Conservation (phyloP, 2,329 filamentous ascomycete species). For the Ilyonectria mors-panacis region DNA sequence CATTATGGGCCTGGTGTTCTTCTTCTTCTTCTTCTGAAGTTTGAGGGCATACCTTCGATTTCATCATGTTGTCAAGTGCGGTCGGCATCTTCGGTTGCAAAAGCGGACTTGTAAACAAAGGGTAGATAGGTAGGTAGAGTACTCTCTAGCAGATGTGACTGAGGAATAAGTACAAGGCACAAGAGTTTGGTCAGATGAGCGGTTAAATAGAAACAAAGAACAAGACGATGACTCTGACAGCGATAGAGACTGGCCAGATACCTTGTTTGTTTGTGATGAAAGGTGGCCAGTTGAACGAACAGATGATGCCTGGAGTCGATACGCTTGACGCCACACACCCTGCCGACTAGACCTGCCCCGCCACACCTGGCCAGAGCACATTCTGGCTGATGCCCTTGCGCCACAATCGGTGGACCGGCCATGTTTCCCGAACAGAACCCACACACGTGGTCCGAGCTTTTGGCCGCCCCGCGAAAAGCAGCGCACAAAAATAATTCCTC, state of each 20-base stretch:
- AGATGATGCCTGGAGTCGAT: constrained; percentile 20
- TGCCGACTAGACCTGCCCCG: background rate
- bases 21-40: background rate
- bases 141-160: background rate
- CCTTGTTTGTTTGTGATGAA: constrained; percentile 26
- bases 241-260: constrained; percentile 16
- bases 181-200: background rate
- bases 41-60: constrained; percentile 42
- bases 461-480: constrained; percentile 47
- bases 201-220: background rate
- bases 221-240: background rate
- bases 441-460: constrained; percentile 45
- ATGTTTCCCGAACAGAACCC: constrained; percentile 35
- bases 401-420: constrained; percentile 46
- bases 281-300: constrained; percentile 41
- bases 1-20: background rate
- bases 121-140: background rate
- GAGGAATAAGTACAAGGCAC: background rate
- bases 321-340: constrained; percentile 24
- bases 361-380: constrained; percentile 12
- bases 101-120: background rate
- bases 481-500: constrained; percentile 54
- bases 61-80: constrained; percentile 43
- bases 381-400: constrained; percentile 10
- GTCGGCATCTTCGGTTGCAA: constrained; percentile 38